Base-by-base conservation (phyloP, 73 alveolate genomes). In the Effrenium voratum region DNA sequence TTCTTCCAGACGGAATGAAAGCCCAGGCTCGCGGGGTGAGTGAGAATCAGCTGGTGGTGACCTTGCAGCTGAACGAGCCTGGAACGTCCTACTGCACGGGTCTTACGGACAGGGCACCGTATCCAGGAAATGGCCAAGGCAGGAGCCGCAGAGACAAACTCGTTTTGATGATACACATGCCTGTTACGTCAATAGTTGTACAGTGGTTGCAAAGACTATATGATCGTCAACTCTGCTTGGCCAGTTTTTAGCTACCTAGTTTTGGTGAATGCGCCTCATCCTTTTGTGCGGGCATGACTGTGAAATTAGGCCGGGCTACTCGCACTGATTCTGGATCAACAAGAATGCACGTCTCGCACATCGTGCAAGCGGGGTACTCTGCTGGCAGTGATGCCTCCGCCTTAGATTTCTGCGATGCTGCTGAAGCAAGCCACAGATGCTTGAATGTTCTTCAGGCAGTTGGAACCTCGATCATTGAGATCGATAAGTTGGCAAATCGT, bases 31-130 rank as follows among this genome's bases (percentile, higher is more conserved):
- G 93, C 15, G 93, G 93, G 16, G 81, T 85, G 60, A 34, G 81
- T 60, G 93, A 85, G 79, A 57, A 38, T 43, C 52, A 57, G 93
- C 60, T 85, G 80, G 19, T 63, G 34, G 82, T 85, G 63, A 85
- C 93, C 46, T 44, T 85, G 93, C 93, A 85, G 44, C 80, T 85
- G 40, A 85, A 85, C 93, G 93, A 85, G 93, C 93, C 93, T 16
- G 93, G 93, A 28, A 85, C 93, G 13, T 80, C 93, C 34, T 85
- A 85, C 80, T 85, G 93, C 80, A 43, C 63, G 6, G 46, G 32
- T 10, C 93, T 85, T n/a, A n/a, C n/a, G n/a, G n/a, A n/a, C n/a
- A n/a, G n/a, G n/a, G n/a, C n/a, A n/a, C n/a, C n/a, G n/a, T n/a
- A n/a, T n/a, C n/a, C n/a, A n/a, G n/a, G n/a, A n/a, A n/a, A n/a